Base-by-base conservation (phyloP, 176 grass and related monocot species). In the Canna indica region DNA sequence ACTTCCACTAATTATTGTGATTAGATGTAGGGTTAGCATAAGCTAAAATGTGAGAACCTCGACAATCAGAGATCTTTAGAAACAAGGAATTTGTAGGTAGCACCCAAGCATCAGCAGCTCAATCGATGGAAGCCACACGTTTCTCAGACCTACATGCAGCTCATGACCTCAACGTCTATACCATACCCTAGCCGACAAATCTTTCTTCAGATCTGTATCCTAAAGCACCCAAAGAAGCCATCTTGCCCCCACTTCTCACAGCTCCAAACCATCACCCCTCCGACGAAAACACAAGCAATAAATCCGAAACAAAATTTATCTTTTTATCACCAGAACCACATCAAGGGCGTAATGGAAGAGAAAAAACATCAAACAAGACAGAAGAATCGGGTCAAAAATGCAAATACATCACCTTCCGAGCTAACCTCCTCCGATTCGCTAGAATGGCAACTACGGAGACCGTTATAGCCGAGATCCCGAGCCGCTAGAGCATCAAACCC, bases 371-470 rank as follows among this genome's bases (percentile, higher is more conserved):
- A 12, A 15, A 27, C 53, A 72, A 34, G 48, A 12, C 7, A 58
- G 0, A 28, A 32, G 35, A 32, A 4, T 34, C 31, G 5, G 36
- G 12, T 29, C 4, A 9, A 61, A 30, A 15, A 42, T 8, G n/a
- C 7, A 73, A 74, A 17, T 14, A 59, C 22, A 32, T 61, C 72
- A 74, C 72, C 72, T 59, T 26, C 15, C 35, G 17, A 42, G 53
- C 72, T 60, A 12, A 73, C 36, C 20, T 25, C 8, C 12, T 73
- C 8, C 20, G 24, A 35, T 36, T 36, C 46, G 30, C 69, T 34
- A 12, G 18, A 53, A 71, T 59, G 2, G 18, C 33, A 10, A 13
- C 36, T 18, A 20, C n/a, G 34, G 20, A 16, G 35, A 33, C 44
- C 71, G 12, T 42, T 59, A 14, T 20, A 35, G 57, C 12, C n/a